Evolutionary conservation across 202 grass and related monocot genomes (phyloP), one percentile per base, ranked within the genome.

Genomic region (Panicum hallii): DNA sequence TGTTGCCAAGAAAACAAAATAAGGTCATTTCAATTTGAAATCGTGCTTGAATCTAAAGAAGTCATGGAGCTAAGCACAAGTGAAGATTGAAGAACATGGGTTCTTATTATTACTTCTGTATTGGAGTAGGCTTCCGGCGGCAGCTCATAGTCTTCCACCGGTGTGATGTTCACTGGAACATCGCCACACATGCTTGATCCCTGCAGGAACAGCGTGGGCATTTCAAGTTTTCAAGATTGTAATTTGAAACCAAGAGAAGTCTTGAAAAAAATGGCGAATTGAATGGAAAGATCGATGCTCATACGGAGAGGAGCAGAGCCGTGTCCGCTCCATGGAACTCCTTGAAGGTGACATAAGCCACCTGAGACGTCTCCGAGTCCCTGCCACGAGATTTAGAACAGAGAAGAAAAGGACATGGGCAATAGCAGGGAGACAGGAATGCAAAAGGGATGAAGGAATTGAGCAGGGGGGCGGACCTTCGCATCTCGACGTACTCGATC

Each of bases 261-360:
- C 17, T 43, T 19, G 7, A 10, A 30, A 1, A 1, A 36, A 46
- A 20, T 26, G 11, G 14, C 38, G 0, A 54, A 14, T 63, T 32
- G 14, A 45, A 74, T 53, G 6, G 9, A 1, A 22, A 65, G 36
- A 66, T 48, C 0, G 12, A 4, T 38, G 19, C 66, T 43, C 53
- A 60, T 62, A 91, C 85, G 22, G 89, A 85, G 32, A 91, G 89
- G 49, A 91, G 89, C 5, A 91, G 42, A 22, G 85, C 85, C 1
- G 85, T 91, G 45, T 91, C 89, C 44, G 89, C 89, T 68, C 82
- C 85, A 63, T 88, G 78, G 69, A 79, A 79, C 48, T 88, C 82
- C 67, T 85, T 88, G 72, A 91, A 91, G 45, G 82, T 88, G 40
- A 82, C 89, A 19, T 88, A 91, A 7, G 89, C 85, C 13, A 82